phyloP scores from a whole-genome alignment of 225 moss, liverwort and hornwort genomes.

The Asterella californica region DNA sequence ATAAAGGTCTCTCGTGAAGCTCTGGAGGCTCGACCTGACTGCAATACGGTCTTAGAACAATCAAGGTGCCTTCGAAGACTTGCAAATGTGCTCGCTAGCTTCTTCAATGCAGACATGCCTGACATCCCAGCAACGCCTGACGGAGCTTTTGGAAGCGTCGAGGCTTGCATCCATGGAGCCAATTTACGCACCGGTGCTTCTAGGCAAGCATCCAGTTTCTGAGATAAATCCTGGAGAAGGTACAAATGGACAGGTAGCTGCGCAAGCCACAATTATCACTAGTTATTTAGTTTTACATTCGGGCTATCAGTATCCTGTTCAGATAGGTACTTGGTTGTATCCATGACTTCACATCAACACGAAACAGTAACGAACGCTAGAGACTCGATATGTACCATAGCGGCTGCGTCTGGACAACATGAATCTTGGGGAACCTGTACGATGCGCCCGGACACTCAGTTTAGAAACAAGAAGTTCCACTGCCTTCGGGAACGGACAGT shows the following conservation, averaged over 20 bases:
- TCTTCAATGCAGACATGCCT: conserved; percentile 57
- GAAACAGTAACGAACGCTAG: not conserved
- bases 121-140: conserved; percentile 60
- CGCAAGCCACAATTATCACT: not conserved
- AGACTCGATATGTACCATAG: conserved; percentile 48
- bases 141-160: conserved; percentile 53
- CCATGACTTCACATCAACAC: not conserved
- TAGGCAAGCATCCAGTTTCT: conserved; percentile 63
- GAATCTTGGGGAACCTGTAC: conserved; percentile 19
- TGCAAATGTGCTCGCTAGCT: conserved; percentile 59
- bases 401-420: conserved; percentile 56
- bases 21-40: conserved; percentile 42
- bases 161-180: conserved; percentile 70
- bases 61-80: conserved; percentile 69
- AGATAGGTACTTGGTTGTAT: not conserved
- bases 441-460: not conserved
- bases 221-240: conserved; percentile 62
- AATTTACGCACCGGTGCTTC: conserved; percentile 61
- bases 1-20: not conserved
- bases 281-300: not conserved
- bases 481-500: not conserved
- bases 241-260: conserved; percentile 77
- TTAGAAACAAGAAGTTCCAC: not conserved
- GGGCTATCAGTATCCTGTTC: not conserved
- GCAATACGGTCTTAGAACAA: conserved; percentile 57